These are phyloP conservation scores for Cryoendolithus antarcticus DNA, from an alignment of 2,329 filamentous ascomycete species.

Conservation along the genomic window DNA sequence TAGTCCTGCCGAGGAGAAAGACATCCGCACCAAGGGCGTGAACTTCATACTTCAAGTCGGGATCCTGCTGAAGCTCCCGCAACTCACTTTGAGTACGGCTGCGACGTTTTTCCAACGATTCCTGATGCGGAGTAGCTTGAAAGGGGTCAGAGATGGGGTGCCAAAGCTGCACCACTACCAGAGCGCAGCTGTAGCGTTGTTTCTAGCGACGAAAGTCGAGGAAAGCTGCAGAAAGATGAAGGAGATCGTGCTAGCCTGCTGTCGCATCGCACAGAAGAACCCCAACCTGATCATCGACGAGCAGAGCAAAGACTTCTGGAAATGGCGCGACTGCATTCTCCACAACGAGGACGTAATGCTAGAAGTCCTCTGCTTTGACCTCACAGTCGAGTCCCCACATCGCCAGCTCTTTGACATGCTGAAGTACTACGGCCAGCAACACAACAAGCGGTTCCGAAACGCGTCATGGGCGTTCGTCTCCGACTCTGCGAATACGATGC, in stretches of 20 bases:
- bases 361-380: constrained; percentile 84
- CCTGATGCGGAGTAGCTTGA: constrained; percentile 80
- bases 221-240: constrained; percentile 95
- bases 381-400: constrained; percentile 83
- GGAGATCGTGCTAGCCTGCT: constrained; percentile 85
- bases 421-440: constrained; percentile 57
- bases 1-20: constrained; percentile 61
- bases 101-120: constrained; percentile 93
- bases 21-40: constrained; percentile 76
- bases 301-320: constrained; percentile 96
- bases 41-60: constrained; percentile 95
- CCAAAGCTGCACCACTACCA: constrained; percentile 73
- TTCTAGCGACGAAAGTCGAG: constrained; percentile 92
- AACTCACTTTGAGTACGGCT: constrained; percentile 83
- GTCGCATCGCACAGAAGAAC: constrained; percentile 90
- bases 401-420: constrained; percentile 72
- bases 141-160: constrained; percentile 51
- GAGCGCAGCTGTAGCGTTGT: constrained; percentile 80
- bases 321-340: constrained; percentile 88
- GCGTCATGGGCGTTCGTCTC: constrained; percentile 90
- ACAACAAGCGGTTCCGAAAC: constrained; percentile 73
- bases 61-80: constrained; percentile 80
- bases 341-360: constrained; percentile 87
- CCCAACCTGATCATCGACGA: constrained; percentile 82
- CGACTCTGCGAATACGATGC: constrained; percentile 70